phyloP scores from a whole-genome alignment of 2,329 filamentous ascomycete genomes.

The Penicillium italicum region DNA sequence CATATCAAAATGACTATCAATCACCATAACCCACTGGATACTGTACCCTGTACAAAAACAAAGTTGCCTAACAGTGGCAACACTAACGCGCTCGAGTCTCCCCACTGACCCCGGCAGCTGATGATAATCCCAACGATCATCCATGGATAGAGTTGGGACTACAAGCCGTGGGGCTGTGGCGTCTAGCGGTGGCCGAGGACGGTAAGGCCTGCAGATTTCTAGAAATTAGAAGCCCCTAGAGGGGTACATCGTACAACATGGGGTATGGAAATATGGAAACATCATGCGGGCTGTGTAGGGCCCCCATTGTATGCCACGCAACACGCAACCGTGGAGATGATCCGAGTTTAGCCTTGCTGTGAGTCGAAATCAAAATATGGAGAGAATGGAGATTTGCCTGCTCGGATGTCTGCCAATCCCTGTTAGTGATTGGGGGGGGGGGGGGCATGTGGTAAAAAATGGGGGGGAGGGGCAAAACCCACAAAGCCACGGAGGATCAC shows the following conservation, averaged over 20 bases:
- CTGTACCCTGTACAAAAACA: not conserved
- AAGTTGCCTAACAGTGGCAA: slow-evolving; percentile 19
- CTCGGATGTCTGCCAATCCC: not conserved
- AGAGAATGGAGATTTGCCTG: not conserved
- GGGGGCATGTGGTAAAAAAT: not conserved
- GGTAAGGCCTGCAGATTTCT: not conserved
- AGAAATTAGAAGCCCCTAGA: not conserved
- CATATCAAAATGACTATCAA: not conserved
- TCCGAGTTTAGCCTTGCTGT: not conserved
- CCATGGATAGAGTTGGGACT: not conserved
- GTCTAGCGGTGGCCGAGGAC: not conserved
- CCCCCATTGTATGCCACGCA: not conserved
- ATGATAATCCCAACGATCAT: not conserved
- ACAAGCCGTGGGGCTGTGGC: slow-evolving; percentile 15
- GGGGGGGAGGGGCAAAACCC: not conserved
- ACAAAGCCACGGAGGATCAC: no score
- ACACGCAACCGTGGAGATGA: not conserved
- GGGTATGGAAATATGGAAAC: not conserved
- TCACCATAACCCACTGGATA: not conserved
- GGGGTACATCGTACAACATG: not conserved
- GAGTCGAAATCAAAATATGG: not conserved
- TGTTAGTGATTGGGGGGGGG: not conserved
- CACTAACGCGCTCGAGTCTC: not conserved
- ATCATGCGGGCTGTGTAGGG: not conserved
- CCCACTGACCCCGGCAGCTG: not conserved